Evolutionary conservation across 306 rosid species (phyloP), one percentile per base, ranked within the genome.

Genomic region (Nissolia schottii): DNA sequence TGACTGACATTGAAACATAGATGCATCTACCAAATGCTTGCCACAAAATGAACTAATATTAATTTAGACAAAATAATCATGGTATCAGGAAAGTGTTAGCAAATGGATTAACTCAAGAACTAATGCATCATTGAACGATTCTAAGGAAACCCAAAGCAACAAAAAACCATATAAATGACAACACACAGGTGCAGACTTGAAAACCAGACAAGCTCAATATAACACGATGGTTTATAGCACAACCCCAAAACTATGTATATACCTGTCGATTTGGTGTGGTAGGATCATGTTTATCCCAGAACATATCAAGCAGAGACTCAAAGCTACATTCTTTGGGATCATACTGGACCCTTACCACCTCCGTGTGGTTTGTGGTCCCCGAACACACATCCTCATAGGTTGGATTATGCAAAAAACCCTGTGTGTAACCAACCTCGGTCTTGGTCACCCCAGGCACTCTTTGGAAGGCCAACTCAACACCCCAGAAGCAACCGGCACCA

Each of bases 401-500:
- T 10, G 97, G 97, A 64, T 87, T 87, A 51, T 90, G 94, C 43
- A 91, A 15, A 43, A 79, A 71, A 2, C 98, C 98, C 63, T 93
- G 98, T 24, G 78, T 51, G 67, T 93, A 93, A 19, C 98, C 98
- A 50, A 89, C 98, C 79, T 93, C 96, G 0, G 98, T 93, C 84
- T 84, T 85, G 50, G 83, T 78, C 57, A 91, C 97, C 18, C 98
- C 98, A 0, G 97, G 80, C 8, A 85, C 81, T 75, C 98, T 77
- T 81, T 93, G 98, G 80, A 93, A 91, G 58, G 85, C 88, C 86
- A 93, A 71, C 67, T 93, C 98, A 53, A 93, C 96, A 3, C 98
- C 96, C 98, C 98, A 93, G 76, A 93, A 93, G 82, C 98, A 93
- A 5, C 98, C 98, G 8, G 94, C 98, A 24, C 98, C 98, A 43